These are phyloP conservation scores for Apiospora koreana DNA, from an alignment of 2,329 filamentous ascomycete genomes.

Conservation along the genomic window DNA sequence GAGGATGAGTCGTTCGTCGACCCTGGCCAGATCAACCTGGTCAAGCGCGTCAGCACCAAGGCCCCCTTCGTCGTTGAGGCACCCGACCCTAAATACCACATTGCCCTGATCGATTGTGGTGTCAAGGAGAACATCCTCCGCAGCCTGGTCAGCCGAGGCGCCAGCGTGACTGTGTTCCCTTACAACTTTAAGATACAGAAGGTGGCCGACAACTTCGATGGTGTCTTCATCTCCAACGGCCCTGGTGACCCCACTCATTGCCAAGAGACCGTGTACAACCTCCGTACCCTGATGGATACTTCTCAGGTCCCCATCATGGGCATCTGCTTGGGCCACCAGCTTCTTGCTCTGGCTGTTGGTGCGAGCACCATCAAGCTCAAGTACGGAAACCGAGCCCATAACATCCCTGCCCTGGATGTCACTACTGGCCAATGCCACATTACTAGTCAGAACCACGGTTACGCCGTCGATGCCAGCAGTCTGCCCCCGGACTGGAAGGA, in stretches of 20 bases:
- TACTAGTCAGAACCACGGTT: conserved; percentile 97
- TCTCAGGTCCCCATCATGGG: conserved; percentile 94
- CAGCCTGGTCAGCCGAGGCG: conserved; percentile 87
- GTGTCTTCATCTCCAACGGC: conserved; percentile 98
- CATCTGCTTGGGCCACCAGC: conserved; percentile 96
- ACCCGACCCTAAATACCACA: conserved; percentile 78
- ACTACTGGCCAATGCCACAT: conserved; percentile 98
- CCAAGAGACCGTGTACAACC: conserved; percentile 90
- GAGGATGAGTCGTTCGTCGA: conserved; percentile 96
- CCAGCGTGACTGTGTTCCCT: conserved; percentile 91
- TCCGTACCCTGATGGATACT: conserved; percentile 85
- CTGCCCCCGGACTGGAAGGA: conserved; percentile 89
- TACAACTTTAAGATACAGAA: conserved; percentile 98
- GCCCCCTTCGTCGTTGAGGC: conserved; percentile 94
- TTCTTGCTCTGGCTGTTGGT: conserved; percentile 85
- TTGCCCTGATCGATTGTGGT: conserved; percentile 95
- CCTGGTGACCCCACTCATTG: conserved; percentile 98
- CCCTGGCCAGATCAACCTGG: conserved; percentile 94
- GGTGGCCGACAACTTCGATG: conserved; percentile 95
- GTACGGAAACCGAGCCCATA: conserved; percentile 98
- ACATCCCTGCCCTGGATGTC: conserved; percentile 93
- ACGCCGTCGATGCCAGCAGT: conserved; percentile 85
- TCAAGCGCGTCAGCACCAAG: conserved; percentile 96
- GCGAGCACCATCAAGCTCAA: conserved; percentile 95
- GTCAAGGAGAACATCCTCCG: conserved; percentile 99